phyloP scores from a whole-genome alignment of 225 moss, liverwort and hornwort genomes.

The Straminergon stramineum region DNA sequence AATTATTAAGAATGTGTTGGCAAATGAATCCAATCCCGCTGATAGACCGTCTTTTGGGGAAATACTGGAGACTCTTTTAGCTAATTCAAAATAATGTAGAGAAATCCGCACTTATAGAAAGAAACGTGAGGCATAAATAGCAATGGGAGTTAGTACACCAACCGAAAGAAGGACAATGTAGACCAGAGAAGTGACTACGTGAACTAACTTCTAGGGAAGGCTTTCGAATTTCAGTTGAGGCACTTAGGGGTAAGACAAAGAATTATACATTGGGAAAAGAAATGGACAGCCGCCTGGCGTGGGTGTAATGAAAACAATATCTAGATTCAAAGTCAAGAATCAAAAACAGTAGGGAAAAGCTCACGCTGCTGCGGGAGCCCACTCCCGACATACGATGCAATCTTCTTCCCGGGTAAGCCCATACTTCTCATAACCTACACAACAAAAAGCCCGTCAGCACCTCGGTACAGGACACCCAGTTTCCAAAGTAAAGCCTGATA shows the following conservation, averaged over 20 bases:
- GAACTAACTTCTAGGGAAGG: background rate
- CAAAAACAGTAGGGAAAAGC: background rate
- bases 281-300: background rate
- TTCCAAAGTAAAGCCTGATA: background rate
- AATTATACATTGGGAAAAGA: background rate
- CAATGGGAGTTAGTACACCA: too few relatives aligned
- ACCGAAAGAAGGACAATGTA: too few relatives aligned
- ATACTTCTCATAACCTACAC: conserved; percentile 40
- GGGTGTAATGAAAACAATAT: background rate
- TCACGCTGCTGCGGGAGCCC: conserved; percentile 87
- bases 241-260: background rate
- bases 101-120: too few relatives aligned
- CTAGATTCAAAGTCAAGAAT: background rate
- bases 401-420: conserved; percentile 57
- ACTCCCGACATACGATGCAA: conserved; percentile 63
- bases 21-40: too few relatives aligned
- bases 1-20: too few relatives aligned
- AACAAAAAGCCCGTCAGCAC: background rate
- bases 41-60: too few relatives aligned
- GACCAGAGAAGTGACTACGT: too few relatives aligned
- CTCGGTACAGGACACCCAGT: background rate
- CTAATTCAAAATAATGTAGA: too few relatives aligned
- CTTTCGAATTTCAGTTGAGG: background rate
- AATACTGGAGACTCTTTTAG: too few relatives aligned
- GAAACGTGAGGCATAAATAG: too few relatives aligned